Base-by-base conservation (phyloP, 2,329 filamentous ascomycete species). In the Clarireedia monteithiana region DNA sequence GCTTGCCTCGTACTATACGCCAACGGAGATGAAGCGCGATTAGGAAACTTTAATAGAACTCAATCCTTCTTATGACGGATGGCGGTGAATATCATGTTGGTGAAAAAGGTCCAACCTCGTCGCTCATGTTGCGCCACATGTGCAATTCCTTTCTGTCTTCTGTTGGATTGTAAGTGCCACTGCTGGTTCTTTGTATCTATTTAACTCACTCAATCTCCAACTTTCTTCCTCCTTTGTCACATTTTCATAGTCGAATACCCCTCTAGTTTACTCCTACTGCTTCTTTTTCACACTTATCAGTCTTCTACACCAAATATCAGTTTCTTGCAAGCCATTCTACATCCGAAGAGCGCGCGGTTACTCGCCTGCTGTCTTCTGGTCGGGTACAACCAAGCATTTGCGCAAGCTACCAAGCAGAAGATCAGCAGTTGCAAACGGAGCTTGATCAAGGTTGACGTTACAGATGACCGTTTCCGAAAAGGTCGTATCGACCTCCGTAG, bases 391-490 rank as follows among this genome's bases (percentile, higher is more conserved):
- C 10, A 34, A 10, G 30, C 30, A 12, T 34, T 12, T 34, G 30
- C 30, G 10, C 30, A 34, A 12, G 30, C 30, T 34, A 34, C 30
- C 10, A 34, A 12, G 30, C 30, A 34, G 30, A 12, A 12, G 30
- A 12, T 12, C 30, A 34, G 30, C 10, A 34, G 12, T 34, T 34
- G 30, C 30, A 34, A 4, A 5, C 30, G 30, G 30, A 12, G 10
- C 30, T 34, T 34, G 30, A 34, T 34, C 30, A 34, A 12, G 7
- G 10, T 34, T 9, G 9, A 34, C 30, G 10, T 34, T 12, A n/a
- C 39, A 42, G 17, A 30, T 14, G 14, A 38, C 48, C 7, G 59
- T 60, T 56, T 48, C 54, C 10, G 57, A 59, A 20, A 57, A 59
- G 24, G 40, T 12, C 1, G 15, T 24, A 12, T 48, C 52, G 7